Evolutionary conservation across 768 basidiomycete species (phyloP), one percentile per base, ranked within the genome.

Genomic region (Lactarius pseudohatsudake): DNA sequence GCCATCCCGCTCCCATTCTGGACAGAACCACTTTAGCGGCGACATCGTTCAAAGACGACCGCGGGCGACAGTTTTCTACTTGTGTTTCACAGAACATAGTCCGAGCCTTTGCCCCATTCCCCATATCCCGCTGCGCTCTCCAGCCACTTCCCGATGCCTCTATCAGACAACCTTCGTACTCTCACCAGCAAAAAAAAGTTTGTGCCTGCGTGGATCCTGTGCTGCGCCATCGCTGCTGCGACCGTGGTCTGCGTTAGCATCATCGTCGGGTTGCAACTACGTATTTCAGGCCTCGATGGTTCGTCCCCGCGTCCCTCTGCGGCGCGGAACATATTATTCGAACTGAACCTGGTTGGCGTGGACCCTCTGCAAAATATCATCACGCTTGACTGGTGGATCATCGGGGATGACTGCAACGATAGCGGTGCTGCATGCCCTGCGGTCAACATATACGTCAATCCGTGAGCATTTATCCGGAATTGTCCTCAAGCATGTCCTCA

Each of bases 361-460:
- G 64, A 65, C 18, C 59, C 64, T 7, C 18, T 61, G 54, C 30
- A 65, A 56, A 38, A 36, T 32, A 32, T 53, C 10, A 59, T 47
- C 32, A 61, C 59, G n/a, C 22, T 65, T 32, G 59, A 65, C 32
- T 65, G 50, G 64, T 26, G 53, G 64, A 60, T 65, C 53, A 13
- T 60, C 13, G 58, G 53, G 13, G 64, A 65, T 9, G 59, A 65
- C 30, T 65, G 64, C n/a, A n/a, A 20, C 1, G 30, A 20, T n/a
- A 1, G 20, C 0, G 5, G 20, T 13, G 47, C 26, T 36, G 15
- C n/a, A 43, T 60, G 64, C 16, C 53, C 64, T 8, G 50, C 55
- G 8, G 64, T 65, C 32, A 36, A 65, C 34, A 65, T 65, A n/a
- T 65, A 43, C 22, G 59, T 61, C 32, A 65, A 65, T 38, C 64